Evolutionary conservation across 1,284 basidiomycete species (phyloP), one percentile per base, ranked within the genome.

Genomic region (Malassezia restricta): DNA sequence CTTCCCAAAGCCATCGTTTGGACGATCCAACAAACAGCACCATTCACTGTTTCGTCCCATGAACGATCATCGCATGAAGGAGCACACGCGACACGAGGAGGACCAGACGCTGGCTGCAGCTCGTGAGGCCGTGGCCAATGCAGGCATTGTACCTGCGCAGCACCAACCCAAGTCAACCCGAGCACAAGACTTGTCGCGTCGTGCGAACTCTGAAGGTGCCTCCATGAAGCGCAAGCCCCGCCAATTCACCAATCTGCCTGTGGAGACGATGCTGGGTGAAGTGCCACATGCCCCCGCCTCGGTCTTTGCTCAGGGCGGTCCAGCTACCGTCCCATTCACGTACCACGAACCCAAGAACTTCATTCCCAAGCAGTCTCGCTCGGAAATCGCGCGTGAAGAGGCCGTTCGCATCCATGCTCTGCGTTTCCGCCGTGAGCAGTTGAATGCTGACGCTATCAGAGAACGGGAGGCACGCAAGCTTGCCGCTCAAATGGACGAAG

Each of bases 211-310:
- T 15, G 38, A 41, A 12, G 46, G 39, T 24, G 46, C 30, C 17
- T 41, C 24, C 20, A 15, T n/a, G 28, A 15, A 33, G 29, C 28
- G 38, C n/a, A 20, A 24, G 15, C 35, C 27, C 38, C 37, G 39
- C 27, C 29, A 48, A 15, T 40, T 40, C 14, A 27, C 46, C 8
- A 27, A 48, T 8, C 20, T 48, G 27, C 14, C 46, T 14, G 32
- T 38, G 15, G 46, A 48, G 29, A 32, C 29, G 30, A 28, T 48
- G 28, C 39, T 48, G 27, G 46, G 46, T 27, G 24, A 32, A 28
- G 46, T 48, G 38, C 46, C 46, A 29, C 27, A 40, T 33, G 46
- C 46, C 5, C 46, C 46, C 2, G 8, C 27, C n/a, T 48, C 46
- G 14, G 39, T 48, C 7, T 48, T 48, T 27, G 46, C 46, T 17